phyloP scores from a whole-genome alignment of 768 basidiomycete species.

The Russula lepida region DNA sequence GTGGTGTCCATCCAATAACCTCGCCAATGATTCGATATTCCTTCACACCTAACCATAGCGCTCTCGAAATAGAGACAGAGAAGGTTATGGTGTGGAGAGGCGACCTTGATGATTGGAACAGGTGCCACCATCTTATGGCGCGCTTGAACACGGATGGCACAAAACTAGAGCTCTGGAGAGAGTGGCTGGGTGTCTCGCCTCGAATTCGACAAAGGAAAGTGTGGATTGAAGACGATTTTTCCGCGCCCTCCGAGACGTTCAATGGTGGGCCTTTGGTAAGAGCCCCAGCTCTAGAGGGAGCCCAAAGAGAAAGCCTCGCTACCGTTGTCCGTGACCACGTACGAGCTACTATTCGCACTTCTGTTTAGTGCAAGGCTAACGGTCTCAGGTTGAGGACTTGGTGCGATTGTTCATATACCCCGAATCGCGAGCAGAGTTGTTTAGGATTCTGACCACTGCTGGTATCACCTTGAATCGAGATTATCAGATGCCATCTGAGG shows the following conservation, averaged over 20 bases:
- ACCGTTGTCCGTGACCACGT: conserved; percentile 53
- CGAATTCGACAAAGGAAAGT: conserved; percentile 32
- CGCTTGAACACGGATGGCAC: conserved; percentile 55
- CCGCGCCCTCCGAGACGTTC: conserved; percentile 18
- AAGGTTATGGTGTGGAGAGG: conserved; percentile 42
- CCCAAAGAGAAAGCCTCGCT: conserved; percentile 34
- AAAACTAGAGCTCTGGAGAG: conserved; percentile 67
- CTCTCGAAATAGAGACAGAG: conserved; percentile 5
- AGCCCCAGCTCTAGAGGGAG: not conserved
- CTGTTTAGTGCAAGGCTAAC: not conserved
- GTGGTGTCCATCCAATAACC: not conserved
- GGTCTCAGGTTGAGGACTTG: conserved; percentile 44
- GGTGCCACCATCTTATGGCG: conserved; percentile 46
- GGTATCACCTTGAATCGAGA: conserved; percentile 28
- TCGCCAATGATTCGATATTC: not conserved
- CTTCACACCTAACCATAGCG: not conserved
- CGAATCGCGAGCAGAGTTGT: conserved; percentile 61
- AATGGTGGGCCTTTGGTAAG: not conserved
- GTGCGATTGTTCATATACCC: conserved; percentile 61
- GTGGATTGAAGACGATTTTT: conserved; percentile 39
- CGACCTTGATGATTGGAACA: conserved; percentile 51
- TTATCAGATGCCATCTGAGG: conserved; percentile 27
- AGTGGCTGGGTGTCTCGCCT: conserved; percentile 49
- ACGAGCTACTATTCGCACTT: conserved; percentile 25
- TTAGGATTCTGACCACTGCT: conserved; percentile 40